These are phyloP conservation scores for Geotrichum klebahnii DNA, from an alignment of 1,139 yeast genomes.

Conservation along the genomic window DNA sequence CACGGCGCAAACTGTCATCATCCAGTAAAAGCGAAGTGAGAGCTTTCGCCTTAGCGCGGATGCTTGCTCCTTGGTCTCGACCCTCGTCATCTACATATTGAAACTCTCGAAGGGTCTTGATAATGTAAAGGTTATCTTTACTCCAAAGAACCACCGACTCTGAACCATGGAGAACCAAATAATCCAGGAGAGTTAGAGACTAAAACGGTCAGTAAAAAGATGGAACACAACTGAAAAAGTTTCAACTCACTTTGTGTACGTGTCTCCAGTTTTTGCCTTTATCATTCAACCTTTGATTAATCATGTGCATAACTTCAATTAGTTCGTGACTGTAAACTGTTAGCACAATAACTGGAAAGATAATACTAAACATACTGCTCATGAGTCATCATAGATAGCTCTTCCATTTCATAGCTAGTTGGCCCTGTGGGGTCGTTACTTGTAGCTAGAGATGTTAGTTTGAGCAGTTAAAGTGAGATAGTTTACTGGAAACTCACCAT, in stretches of 20 bases:
- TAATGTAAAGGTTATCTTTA: slow-evolving; percentile 80
- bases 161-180: slow-evolving; percentile 78
- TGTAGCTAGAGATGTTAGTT: slow-evolving; percentile 53
- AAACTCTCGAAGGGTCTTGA: slow-evolving; percentile 89
- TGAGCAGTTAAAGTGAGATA: not conserved
- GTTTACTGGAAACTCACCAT: slow-evolving; percentile 38
- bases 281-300: slow-evolving; percentile 88
- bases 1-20: slow-evolving; percentile 76
- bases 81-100: slow-evolving; percentile 76
- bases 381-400: slow-evolving; percentile 70
- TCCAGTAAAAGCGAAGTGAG: slow-evolving; percentile 74
- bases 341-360: slow-evolving; percentile 17
- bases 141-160: slow-evolving; percentile 95
- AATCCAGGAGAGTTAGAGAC: slow-evolving; percentile 73
- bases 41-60: slow-evolving; percentile 89
- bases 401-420: slow-evolving; percentile 76
- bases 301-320: slow-evolving; percentile 90
- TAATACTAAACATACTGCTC: slow-evolving; percentile 43
- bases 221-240: not conserved
- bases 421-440: slow-evolving; percentile 89
- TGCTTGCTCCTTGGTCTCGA: slow-evolving; percentile 80
- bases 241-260: slow-evolving; percentile 58
- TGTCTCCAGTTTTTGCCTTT: slow-evolving; percentile 98
- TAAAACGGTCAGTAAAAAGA: slow-evolving; percentile 38
- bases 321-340: slow-evolving; percentile 54